Conservation (phyloP, 176 grass and related monocot genomes). For the Bolboschoenus planiculmis region DNA sequence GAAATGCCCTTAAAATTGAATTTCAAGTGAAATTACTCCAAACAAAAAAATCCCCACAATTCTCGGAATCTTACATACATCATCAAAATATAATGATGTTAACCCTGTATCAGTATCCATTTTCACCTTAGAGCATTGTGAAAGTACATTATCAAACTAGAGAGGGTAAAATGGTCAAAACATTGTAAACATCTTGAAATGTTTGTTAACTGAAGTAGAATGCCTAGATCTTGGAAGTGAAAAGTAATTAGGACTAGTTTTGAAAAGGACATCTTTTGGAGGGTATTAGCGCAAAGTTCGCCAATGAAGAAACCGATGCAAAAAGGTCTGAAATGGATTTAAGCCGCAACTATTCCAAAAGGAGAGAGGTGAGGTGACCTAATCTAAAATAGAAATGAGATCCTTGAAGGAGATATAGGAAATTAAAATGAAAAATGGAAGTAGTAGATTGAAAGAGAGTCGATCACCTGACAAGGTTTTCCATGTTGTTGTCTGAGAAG, state of each 20-base stretch:
- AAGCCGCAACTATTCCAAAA: not conserved
- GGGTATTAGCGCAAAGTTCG: not conserved
- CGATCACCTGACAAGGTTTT: slow-evolving; percentile 20
- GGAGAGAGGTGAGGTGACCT: not conserved
- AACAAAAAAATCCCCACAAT: not conserved
- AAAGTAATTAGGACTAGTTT: not conserved
- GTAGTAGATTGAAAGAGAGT: not conserved
- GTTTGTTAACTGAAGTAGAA: not conserved
- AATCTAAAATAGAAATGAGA: not conserved
- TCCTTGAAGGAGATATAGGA: not conserved
- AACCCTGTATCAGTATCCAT: no score
- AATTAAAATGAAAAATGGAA: not conserved
- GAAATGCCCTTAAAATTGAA: not conserved
- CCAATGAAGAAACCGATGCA: not conserved
- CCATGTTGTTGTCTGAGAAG: slow-evolving; percentile 20
- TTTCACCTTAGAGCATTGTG: no score
- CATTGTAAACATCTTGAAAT: not conserved
- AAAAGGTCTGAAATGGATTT: not conserved
- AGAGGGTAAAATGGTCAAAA: not conserved
- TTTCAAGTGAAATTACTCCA: not conserved
- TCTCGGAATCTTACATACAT: not conserved
- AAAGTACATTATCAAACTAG: not conserved
- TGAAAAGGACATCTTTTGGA: not conserved
- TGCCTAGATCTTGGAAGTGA: not conserved
- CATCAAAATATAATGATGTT: not conserved